Base-by-base conservation (phyloP, 2,329 filamentous ascomycete genomes). In the Fusarium multiceps region DNA sequence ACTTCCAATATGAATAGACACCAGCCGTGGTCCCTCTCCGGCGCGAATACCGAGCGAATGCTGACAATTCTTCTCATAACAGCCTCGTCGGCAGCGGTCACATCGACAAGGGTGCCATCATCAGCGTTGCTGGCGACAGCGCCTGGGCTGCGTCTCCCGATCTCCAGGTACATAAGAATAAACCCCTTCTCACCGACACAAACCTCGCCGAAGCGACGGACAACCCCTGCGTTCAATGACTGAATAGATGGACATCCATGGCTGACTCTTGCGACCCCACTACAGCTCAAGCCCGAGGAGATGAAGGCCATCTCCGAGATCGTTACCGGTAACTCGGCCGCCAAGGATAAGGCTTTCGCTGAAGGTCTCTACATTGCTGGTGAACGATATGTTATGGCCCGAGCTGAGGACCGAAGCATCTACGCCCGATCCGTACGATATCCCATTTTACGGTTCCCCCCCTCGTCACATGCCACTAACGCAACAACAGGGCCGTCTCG, bases 31-130 rank as follows among this genome's bases (percentile, higher is more conserved):
- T 57, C 23, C 20, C 50, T n/a, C 21, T 25, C 32, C 27, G 54
- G 47, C 54, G 45, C 59, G 45, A 71, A 50, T 65, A 59, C 61
- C 59, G 56, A 61, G 27, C 45, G 42, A 56, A 72, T 72, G 63
- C 74, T 76, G 71, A 74, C 72, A 55, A 73, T 63, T 54, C 23
- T 45, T 28, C 23, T 68, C 56, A 55, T 32, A 68, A 74, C 78
- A 97, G 93, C 88, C 89, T 97, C 76, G 88, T 97, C 78, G 91
- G 87, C 83, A 90, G 87, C 76, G 90, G 90, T 77, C 90, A 94
- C 80, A 82, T 97, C 78, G 91, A 96, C 84, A 91, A 93, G 84
- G 94, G 88, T 76, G 92, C 92, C 78, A 94, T 97, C 80, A 89
- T 96, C 85, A 94, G 92, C 82, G 84, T 83, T 71, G 92, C 92